phyloP scores from a whole-genome alignment of 148 eudicot species.

The Chenopodium quinoa region DNA sequence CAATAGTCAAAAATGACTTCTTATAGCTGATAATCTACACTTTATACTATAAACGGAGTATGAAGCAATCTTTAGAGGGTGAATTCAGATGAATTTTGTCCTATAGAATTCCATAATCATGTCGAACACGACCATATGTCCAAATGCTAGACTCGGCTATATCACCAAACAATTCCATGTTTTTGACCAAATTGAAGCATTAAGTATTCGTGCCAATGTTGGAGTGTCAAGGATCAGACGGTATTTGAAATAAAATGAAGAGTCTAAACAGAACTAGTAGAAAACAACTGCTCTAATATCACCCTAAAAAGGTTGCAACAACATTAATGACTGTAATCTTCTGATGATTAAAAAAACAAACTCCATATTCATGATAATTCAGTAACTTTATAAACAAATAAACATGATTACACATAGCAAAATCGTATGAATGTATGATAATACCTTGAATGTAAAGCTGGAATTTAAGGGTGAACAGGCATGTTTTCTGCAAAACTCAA shows the following conservation, averaged over 20 bases:
- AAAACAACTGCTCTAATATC: background rate
- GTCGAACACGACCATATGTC: background rate
- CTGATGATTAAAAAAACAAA: background rate
- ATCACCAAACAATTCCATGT: background rate
- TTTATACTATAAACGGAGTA: background rate
- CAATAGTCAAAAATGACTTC: background rate
- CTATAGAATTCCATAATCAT: background rate
- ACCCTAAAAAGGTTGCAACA: background rate
- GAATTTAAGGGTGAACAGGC: slow-evolving; percentile 28
- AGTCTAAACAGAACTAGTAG: background rate
- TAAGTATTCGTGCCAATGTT: background rate
- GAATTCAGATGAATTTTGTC: background rate
- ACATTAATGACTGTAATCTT: background rate
- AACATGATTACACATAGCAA: background rate
- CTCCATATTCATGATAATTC: slow-evolving; percentile 15
- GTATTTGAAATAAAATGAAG: no score
- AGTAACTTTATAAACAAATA: background rate
- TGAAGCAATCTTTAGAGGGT: background rate
- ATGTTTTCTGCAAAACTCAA: slow-evolving; percentile 30
- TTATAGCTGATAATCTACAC: background rate
- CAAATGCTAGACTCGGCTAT: background rate
- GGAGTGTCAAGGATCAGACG: no score
- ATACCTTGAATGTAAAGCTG: slow-evolving; percentile 40
- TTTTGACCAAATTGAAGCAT: background rate
- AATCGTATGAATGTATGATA: background rate